Evolutionary conservation across 345 rosid species (phyloP).

Genomic region (Clausena lansium): DNA sequence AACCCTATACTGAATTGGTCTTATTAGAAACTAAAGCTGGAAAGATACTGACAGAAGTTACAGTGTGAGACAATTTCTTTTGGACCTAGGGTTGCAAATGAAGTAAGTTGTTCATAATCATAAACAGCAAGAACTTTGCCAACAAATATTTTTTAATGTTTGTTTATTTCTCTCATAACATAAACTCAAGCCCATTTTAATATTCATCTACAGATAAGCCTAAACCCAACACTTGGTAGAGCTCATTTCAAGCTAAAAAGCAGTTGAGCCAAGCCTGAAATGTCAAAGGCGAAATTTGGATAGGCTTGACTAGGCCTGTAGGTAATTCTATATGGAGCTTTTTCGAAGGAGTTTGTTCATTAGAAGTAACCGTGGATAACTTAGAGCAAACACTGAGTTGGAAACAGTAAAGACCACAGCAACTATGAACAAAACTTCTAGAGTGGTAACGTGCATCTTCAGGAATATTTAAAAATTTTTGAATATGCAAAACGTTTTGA

Average conservation of each 20-base stretch:
- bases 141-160: neutral
- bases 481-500: slow-evolving; percentile 6
- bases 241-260: neutral
- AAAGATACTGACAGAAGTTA: neutral
- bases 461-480: neutral
- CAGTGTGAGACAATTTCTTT: neutral
- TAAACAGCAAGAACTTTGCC: neutral
- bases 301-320: neutral
- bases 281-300: neutral
- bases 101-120: neutral
- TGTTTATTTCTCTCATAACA: neutral
- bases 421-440: slow-evolving; percentile 1
- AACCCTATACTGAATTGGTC: neutral
- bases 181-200: neutral
- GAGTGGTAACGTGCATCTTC: neutral
- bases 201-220: neutral
- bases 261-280: neutral
- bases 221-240: neutral
- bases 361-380: neutral
- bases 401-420: neutral
- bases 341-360: neutral
- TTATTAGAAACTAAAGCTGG: neutral
- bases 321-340: neutral
- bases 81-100: neutral
- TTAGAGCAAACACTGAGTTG: neutral